Evolutionary conservation across 164 flowering plant genomes (phyloP), one percentile per base, ranked within the genome.

Genomic region (Vitis labrusca): DNA sequence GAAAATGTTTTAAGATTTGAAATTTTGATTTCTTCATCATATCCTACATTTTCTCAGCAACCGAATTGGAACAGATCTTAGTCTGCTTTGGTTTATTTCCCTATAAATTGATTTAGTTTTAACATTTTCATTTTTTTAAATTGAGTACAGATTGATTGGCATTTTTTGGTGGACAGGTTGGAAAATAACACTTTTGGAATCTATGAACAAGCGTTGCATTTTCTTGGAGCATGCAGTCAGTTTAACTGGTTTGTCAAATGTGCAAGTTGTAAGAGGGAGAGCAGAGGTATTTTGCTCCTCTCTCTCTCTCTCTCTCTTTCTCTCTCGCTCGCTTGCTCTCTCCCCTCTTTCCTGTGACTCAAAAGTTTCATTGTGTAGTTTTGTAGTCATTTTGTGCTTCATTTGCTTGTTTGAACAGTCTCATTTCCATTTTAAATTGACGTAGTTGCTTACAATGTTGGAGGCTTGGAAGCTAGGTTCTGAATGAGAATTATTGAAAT

Each of bases 171-270:
- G 75, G n/a, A 11, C 65, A 92, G 97, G 77, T 67, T 93, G 97
- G 96, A 81, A 89, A 51, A 86, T 93, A 53, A 92, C 91, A 1
- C 86, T 91, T 16, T 59, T 90, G 72, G 99, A 92, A 82, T 92
- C 97, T 1, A 82, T 91, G 85, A 88, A 88, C 68, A 91, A 91
- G 81, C 85, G 90, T 12, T 91, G 97, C 59, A 66, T 78, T 59
- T 94, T 94, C 81, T 83, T 94, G 91, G 94, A 93, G 86, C 92
- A 95, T 79, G 96, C 82, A 1, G 76, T 89, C 63, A 79, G 69
- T 69, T 73, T 82, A 23, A 79, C 84, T 66, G 91, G 91, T 54
- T 71, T 90, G 83, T 71, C 86, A 10, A 93, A 92, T 76, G 94
- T 89, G 73, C 77, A 80, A 79, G 82, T 90, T 82, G 75, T 90